Base-by-base conservation (phyloP, 169 alveolate species). In the Plasmodium vinckei region DNA sequence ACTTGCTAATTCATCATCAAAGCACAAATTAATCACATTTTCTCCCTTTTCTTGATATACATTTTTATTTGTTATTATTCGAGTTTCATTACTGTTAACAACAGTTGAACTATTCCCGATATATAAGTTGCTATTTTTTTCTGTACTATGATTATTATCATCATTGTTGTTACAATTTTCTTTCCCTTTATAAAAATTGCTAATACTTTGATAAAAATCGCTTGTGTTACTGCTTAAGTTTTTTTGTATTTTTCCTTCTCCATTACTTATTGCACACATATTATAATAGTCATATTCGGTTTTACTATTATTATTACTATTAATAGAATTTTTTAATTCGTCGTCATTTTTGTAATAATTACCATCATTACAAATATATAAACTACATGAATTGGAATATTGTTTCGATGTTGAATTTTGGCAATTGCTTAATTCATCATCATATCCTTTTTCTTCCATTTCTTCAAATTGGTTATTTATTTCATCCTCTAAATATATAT, bases 171-270 rank as follows among this genome's bases (percentile, higher is more conserved):
- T 75, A 44, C 56, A 15, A 21, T 59, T 82, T 86, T 86, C 91
- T 39, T 70, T 86, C 27, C 71, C 59, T 59, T 65, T 68, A 57
- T 86, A 86, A 57, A 86, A 86, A 19, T 86, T 73, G 23, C 91
- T 70, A 49, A 86, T 69, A 21, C 87, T 57, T 86, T 70, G 72
- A 57, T 71, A 86, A 47, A 86, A 86, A 86, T 86, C 91, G 21
- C 75, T 69, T 63, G 70, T 60, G 64, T 70, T 86, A 47, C 91
- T 86, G 33, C 49, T 23, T 59, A 86, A 25, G 19, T 86, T 70
- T 51, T 70, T 86, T 60, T 86, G 69, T 33, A 7, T 33, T 46
- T 65, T 65, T n/a, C 39, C 54, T 15, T 25, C 61, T 10, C 23
- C 23, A 23, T 59, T 67, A 61, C 68, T 70, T 67, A 82, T 82